Base-by-base conservation (phyloP, 768 basidiomycete genomes). In the Paxillus rubicundulus region DNA sequence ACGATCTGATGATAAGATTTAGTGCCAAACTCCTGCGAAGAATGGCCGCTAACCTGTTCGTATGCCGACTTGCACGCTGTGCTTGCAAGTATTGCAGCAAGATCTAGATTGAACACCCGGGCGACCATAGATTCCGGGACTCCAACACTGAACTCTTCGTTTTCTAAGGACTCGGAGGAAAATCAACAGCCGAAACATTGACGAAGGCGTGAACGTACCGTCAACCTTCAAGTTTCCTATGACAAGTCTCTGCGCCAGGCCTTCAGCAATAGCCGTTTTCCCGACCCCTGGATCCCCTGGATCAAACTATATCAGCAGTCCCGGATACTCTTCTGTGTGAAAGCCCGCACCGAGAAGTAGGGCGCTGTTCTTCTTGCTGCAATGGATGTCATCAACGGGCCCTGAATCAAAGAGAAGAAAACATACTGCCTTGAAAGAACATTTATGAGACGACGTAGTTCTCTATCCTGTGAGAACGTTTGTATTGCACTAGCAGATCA, bases 361-460 rank as follows among this genome's bases (percentile, higher is more conserved):
- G 9, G 52, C 52, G 13, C 45, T 53, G 14, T 53, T 53, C 43
- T 53, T 53, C 45, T 53, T 53, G 45, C 52, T 53, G 24, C 30
- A 43, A 27, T 17, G 16, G 12, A 24, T n/a, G 9, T 14, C 4
- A 48, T 53, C 46, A 46, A 24, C 21, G 20, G 10, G 21, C 20
- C 28, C 49, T 37, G 20, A 37, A 6, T 32, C 30, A 32, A 32
- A 44, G 5, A 28, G 28, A 44, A 28, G 16, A 24, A 16, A 16
- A 16, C 42, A 16, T 30, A 44, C 42, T n/a, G n/a, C 17, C n/a
- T 44, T 9, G 42, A 44, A n/a, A 44, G 42, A 9, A 44, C 28
- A 5, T 21, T 9, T n/a, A 44, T 44, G 5, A 44, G 27, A 10
- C 42, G 42, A 9, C 42, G 37, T 10, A 53, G 17, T 36, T 53